phyloP scores from a whole-genome alignment of 2,329 filamentous ascomycete genomes.

The Colletotrichum tropicale region DNA sequence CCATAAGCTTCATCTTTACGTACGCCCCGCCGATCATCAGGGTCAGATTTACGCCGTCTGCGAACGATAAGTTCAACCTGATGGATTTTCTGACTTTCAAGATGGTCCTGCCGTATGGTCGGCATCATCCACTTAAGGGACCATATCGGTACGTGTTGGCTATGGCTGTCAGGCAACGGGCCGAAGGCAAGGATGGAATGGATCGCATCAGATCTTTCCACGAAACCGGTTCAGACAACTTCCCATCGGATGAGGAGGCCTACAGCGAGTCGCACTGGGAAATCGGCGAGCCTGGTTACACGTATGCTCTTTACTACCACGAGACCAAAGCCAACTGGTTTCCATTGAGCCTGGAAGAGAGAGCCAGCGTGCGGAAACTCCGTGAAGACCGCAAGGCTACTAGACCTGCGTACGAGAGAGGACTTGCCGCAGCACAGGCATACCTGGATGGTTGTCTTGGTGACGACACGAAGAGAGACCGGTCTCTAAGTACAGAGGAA shows the following conservation, averaged over 20 bases:
- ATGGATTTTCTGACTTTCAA: not conserved
- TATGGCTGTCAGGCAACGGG: not conserved
- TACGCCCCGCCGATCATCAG: not conserved
- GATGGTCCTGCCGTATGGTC: not conserved
- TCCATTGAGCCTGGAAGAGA: not conserved
- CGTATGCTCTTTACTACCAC: not conserved
- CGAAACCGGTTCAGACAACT: not conserved
- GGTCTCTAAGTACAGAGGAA: not conserved
- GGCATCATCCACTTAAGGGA: not conserved
- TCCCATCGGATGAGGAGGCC: not conserved
- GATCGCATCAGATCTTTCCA: not conserved
- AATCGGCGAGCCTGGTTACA: not conserved
- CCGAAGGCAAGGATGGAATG: not conserved
- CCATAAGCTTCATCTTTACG: not conserved
- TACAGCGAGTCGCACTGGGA: not conserved
- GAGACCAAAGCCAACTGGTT: not conserved
- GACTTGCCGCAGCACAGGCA: not conserved
- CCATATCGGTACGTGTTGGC: not conserved
- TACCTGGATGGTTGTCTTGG: not conserved
- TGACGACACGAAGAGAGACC: not conserved
- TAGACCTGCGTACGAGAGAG: not conserved
- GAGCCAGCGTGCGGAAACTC: not conserved
- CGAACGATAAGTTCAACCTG: not conserved
- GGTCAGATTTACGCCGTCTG: not conserved
- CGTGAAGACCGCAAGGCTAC: not conserved